A percentile compares a stretch with the other conserved stretches of the same genome.
phyloP scores from a whole-genome alignment of 2,329 filamentous ascomycete species.

The Tolypocladium endophyticum region DNA sequence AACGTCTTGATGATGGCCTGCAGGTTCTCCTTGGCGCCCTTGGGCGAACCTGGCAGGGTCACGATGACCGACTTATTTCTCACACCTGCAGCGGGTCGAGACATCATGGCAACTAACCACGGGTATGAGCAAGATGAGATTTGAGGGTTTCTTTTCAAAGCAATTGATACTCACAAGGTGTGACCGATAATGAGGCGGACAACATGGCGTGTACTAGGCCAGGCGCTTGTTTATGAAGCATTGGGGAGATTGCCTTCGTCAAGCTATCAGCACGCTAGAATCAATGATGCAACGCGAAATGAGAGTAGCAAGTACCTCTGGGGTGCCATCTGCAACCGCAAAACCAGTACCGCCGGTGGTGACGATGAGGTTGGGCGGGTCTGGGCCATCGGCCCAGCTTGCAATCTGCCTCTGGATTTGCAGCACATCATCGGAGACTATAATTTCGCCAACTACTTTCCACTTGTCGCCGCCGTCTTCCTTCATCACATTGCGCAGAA shows the following conservation, averaged over 20 bases:
- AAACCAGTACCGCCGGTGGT: constrained; percentile 94
- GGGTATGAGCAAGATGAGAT: neutral
- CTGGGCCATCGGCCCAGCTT: constrained; percentile 59
- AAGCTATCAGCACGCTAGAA: neutral
- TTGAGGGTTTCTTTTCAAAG: neutral
- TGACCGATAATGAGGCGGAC: constrained; percentile 69
- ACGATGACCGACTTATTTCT: constrained; percentile 72
- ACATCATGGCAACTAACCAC: constrained; percentile 81
- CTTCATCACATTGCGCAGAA: constrained; percentile 59
- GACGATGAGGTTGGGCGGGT: constrained; percentile 62
- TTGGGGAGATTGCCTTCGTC: constrained; percentile 58
- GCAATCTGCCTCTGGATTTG: constrained; percentile 67
- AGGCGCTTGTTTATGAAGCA: constrained; percentile 77
- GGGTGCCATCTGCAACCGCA: constrained; percentile 72
- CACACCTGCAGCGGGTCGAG: constrained; percentile 81
- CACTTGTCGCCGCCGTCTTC: constrained; percentile 60
- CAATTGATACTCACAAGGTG: constrained; percentile 60
- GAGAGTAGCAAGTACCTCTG: constrained; percentile 53
- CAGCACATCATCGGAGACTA: constrained; percentile 66
- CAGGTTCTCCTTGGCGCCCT: constrained; percentile 89
- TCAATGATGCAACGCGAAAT: too few relatives aligned
- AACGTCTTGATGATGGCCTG: constrained; percentile 81
- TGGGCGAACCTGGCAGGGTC: constrained; percentile 88
- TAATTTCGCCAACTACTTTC: constrained; percentile 56
- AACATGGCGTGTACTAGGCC: constrained; percentile 96